Conservation (phyloP, 2,329 filamentous ascomycete species). For the Amauroascus niger region DNA sequence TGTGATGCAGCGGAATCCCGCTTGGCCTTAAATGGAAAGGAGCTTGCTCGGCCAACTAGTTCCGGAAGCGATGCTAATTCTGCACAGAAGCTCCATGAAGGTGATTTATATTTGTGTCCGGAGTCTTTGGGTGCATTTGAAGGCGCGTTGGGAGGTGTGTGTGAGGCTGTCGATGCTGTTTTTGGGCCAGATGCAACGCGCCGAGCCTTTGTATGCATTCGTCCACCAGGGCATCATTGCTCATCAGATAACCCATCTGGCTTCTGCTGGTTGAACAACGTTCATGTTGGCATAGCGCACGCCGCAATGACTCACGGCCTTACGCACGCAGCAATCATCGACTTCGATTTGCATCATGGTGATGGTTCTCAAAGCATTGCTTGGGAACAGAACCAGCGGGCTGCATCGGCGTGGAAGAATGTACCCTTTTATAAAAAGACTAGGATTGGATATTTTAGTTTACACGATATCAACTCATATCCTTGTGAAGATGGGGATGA, state of each 20-base stretch:
- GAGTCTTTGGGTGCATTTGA: slow-evolving; percentile 83
- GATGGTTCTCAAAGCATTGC: slow-evolving; percentile 93
- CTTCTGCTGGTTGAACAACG: slow-evolving; percentile 98
- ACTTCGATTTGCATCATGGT: slow-evolving; percentile 85
- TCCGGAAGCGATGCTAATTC: slow-evolving; percentile 32
- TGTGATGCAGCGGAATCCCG: slow-evolving; percentile 71
- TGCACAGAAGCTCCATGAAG: slow-evolving; percentile 60
- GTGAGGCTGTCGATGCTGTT: slow-evolving; percentile 81
- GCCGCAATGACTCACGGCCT: slow-evolving; percentile 72
- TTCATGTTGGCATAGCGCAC: slow-evolving; percentile 92
- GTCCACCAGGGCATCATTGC: slow-evolving; percentile 92
- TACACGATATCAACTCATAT: slow-evolving; percentile 98
- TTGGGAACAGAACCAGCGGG: slow-evolving; percentile 77
- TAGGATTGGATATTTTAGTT: slow-evolving; percentile 86
- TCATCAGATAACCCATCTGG: slow-evolving; percentile 81
- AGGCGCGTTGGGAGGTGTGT: slow-evolving; percentile 82
- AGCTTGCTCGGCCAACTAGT: slow-evolving; percentile 55
- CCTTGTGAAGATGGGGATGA: slow-evolving; percentile 91
- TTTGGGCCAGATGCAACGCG: slow-evolving; percentile 57
- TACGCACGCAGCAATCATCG: slow-evolving; percentile 87
- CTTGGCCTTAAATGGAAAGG: slow-evolving; percentile 65
- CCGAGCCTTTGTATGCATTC: slow-evolving; percentile 81
- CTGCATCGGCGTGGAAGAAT: slow-evolving; percentile 56
- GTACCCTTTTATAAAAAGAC: slow-evolving; percentile 68
- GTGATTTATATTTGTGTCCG: slow-evolving; percentile 80